A percentile compares a stretch with the other conserved stretches of the same genome.
Evolutionary conservation across 2,329 filamentous ascomycete genomes (phyloP).

Genomic region (Pseudogymnoascus pannorum): DNA sequence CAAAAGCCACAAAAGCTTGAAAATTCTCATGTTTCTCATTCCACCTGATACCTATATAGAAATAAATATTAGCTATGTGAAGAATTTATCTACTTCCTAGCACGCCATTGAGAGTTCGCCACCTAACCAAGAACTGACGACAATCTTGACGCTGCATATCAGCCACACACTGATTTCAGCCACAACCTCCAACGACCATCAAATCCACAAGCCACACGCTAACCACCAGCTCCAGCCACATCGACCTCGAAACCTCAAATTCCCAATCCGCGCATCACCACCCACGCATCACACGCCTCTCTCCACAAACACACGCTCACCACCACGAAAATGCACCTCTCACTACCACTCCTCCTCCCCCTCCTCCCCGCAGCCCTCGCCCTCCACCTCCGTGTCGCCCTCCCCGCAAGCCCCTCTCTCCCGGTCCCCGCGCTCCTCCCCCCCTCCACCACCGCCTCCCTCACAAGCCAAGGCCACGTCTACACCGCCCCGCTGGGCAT

Average conservation of each 20-base stretch:
- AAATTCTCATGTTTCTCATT: neutral
- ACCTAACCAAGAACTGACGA: neutral
- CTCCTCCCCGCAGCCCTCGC: conserved; percentile 31
- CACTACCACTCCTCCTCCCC: conserved; percentile 30
- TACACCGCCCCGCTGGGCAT: conserved; percentile 57
- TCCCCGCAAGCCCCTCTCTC: conserved; percentile 22
- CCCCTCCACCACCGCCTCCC: conserved; percentile 56
- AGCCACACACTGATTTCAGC: neutral
- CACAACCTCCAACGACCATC: neutral
- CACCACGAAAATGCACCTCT: conserved; percentile 30
- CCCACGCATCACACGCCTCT: conserved; percentile 10
- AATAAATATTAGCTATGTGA: neutral
- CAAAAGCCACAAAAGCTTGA: neutral
- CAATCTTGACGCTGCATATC: neutral
- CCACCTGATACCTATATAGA: too few relatives aligned
- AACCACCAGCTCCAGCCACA: conserved; percentile 2
- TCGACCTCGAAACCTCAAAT: neutral
- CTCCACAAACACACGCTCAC: conserved; percentile 14
- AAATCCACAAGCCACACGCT: neutral
- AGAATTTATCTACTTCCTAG: neutral
- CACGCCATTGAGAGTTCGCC: neutral
- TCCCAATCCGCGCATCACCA: conserved; percentile 12
- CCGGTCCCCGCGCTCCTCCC: conserved; percentile 37
- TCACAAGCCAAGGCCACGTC: conserved; percentile 46
- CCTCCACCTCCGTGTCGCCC: conserved; percentile 24